Conservation (phyloP, 441 rosid species). For the Arabidopsis hybrid region DNA sequence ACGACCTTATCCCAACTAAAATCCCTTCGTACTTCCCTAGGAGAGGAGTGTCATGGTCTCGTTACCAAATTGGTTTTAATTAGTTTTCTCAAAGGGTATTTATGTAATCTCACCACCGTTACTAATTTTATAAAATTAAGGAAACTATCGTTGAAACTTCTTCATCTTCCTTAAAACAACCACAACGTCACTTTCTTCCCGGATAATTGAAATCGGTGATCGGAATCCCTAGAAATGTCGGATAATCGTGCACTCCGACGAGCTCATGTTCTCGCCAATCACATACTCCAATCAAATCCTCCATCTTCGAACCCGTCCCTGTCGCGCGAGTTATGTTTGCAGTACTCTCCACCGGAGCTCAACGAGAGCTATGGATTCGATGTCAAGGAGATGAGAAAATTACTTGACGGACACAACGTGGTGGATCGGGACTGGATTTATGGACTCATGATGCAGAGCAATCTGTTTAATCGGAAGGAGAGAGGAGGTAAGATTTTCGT, state of each 20-base stretch:
- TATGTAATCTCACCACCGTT: neutral
- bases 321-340: slow-evolving; percentile 53
- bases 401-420: slow-evolving; percentile 74
- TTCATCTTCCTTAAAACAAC: neutral
- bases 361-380: slow-evolving; percentile 60
- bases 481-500: slow-evolving; percentile 73
- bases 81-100: neutral
- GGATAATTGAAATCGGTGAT: neutral
- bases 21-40: slow-evolving; percentile 20
- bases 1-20: slow-evolving; percentile 4
- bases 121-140: neutral
- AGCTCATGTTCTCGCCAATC: slow-evolving; percentile 60
- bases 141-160: neutral
- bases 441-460: slow-evolving; percentile 73
- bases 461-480: slow-evolving; percentile 66
- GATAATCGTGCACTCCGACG: slow-evolving; percentile 57
- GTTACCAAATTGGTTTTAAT: neutral
- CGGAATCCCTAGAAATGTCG: slow-evolving; percentile 15
- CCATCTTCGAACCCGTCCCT: slow-evolving; percentile 29
- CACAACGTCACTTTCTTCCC: neutral
- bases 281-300: slow-evolving; percentile 49
- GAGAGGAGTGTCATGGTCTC: neutral
- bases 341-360: slow-evolving; percentile 75
- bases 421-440: slow-evolving; percentile 77
- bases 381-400: slow-evolving; percentile 61